These are phyloP conservation scores for Pleurozium schreberi DNA, from an alignment of 225 moss, liverwort and hornwort genomes.

Conservation along the genomic window DNA sequence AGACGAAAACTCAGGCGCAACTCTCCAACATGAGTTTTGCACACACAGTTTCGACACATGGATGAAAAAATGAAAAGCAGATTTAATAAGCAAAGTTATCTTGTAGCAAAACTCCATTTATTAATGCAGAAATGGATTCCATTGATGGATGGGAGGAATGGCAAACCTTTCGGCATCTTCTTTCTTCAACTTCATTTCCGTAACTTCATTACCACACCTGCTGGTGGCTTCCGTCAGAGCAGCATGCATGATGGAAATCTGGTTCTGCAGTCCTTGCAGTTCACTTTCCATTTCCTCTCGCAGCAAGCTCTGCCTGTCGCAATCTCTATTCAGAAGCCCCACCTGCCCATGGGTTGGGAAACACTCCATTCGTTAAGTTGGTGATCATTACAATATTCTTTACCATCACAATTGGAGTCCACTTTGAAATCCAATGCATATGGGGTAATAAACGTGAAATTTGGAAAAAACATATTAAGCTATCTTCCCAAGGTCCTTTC, in stretches of 20 bases:
- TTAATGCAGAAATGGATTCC: not conserved
- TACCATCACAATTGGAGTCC: not conserved
- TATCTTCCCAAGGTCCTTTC: not conserved
- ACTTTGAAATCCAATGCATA: not conserved
- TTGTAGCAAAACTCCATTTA: not conserved
- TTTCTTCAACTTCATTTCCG: conserved; percentile 40
- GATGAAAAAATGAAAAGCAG: not conserved
- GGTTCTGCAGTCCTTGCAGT: conserved; percentile 36
- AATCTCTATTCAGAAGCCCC: conserved; percentile 39
- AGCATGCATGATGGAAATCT: conserved; percentile 43
- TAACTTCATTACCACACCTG: conserved; percentile 13
- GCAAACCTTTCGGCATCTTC: conserved; percentile 60
- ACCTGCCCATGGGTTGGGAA: not conserved
- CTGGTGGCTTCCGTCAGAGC: conserved; percentile 38
- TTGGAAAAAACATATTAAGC: no score
- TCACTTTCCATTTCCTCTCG: conserved; percentile 62
- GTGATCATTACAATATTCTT: not conserved
- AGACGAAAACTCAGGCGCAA: no score
- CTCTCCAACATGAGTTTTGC: not conserved
- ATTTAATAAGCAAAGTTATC: not conserved
- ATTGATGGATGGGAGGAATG: not conserved
- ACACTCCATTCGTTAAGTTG: not conserved
- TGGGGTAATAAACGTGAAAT: not conserved
- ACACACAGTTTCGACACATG: not conserved
- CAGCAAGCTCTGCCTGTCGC: conserved; percentile 46